phyloP scores from a whole-genome alignment of 2,329 filamentous ascomycete genomes.

The Cytospora chrysosperma region DNA sequence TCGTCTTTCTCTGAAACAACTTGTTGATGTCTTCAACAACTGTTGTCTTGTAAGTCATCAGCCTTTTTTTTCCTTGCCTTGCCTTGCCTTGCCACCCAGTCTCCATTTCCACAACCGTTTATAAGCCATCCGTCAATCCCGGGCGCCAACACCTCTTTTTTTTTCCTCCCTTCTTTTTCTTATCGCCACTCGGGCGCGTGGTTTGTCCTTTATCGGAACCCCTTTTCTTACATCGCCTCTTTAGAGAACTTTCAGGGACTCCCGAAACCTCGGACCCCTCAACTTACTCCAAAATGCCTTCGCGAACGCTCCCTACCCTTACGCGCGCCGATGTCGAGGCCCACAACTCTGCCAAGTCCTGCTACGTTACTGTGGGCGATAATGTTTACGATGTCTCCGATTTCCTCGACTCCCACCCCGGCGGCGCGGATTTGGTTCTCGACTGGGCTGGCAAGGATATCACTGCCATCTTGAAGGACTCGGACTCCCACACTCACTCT shows the following conservation, averaged over 20 bases:
- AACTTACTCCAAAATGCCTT: constrained; percentile 60
- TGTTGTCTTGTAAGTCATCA: background rate
- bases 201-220: constrained; percentile 5
- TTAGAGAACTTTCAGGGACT: background rate
- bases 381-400: constrained; percentile 95
- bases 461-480: constrained; percentile 76
- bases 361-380: constrained; percentile 85
- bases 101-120: background rate
- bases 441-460: constrained; percentile 91
- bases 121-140: constrained; percentile 1
- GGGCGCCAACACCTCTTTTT: constrained; percentile 4
- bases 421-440: constrained; percentile 82
- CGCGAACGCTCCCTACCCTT: constrained; percentile 78
- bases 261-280: constrained; percentile 1
- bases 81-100: background rate
- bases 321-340: constrained; percentile 75
- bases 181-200: constrained; percentile 10
- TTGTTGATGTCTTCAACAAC: background rate
- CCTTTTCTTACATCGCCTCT: background rate
- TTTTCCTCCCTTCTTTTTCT: background rate
- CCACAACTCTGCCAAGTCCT: constrained; percentile 78
- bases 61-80: background rate
- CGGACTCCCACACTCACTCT: constrained; percentile 78
- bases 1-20: background rate
- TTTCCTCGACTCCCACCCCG: constrained; percentile 87